These are phyloP conservation scores for Meyerozyma athensensis DNA, from an alignment of 1,139 yeast species.

Conservation along the genomic window DNA sequence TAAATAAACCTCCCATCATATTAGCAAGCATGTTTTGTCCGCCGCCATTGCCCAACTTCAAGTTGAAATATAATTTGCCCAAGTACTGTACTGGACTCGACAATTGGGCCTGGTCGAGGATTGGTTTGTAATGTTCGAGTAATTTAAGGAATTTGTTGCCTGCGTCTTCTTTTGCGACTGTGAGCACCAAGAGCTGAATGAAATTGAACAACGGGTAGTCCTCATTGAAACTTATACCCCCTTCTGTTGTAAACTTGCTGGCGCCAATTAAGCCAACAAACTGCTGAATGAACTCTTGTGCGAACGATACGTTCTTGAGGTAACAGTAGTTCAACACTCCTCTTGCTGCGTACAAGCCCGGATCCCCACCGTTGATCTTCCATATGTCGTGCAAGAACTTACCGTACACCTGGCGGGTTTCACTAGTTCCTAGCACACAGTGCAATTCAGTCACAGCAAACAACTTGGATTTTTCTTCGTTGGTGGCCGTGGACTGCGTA, in stretches of 20 bases:
- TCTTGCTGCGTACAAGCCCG: constrained; percentile 53
- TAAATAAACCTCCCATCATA: constrained; percentile 77
- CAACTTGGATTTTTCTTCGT: constrained; percentile 28
- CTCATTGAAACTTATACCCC: constrained; percentile 18
- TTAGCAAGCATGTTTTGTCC: constrained; percentile 72
- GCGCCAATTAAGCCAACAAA: constrained; percentile 30
- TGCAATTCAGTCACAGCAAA: constrained; percentile 50
- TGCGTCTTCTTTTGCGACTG: constrained; percentile 55
- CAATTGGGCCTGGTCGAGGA: constrained; percentile 29
- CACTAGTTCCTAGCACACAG: constrained; percentile 62
- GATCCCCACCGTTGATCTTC: constrained; percentile 26
- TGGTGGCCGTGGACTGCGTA: constrained; percentile 17
- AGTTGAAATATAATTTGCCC: constrained; percentile 37
- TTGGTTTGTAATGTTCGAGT: constrained; percentile 38
- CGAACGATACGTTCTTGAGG: constrained; percentile 58
- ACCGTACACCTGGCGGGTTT: constrained; percentile 50
- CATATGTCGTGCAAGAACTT: constrained; percentile 59
- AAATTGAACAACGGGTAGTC: constrained; percentile 51
- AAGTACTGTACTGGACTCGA: constrained; percentile 45
- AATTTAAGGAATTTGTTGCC: constrained; percentile 51
- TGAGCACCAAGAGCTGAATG: constrained; percentile 60
- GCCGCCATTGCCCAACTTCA: constrained; percentile 48
- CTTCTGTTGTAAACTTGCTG: constrained; percentile 11
- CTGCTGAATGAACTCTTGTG: constrained; percentile 36
- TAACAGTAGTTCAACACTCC: constrained; percentile 68